Conservation (phyloP, 495 filamentous ascomycete genomes). For the Podospora comata region DNA sequence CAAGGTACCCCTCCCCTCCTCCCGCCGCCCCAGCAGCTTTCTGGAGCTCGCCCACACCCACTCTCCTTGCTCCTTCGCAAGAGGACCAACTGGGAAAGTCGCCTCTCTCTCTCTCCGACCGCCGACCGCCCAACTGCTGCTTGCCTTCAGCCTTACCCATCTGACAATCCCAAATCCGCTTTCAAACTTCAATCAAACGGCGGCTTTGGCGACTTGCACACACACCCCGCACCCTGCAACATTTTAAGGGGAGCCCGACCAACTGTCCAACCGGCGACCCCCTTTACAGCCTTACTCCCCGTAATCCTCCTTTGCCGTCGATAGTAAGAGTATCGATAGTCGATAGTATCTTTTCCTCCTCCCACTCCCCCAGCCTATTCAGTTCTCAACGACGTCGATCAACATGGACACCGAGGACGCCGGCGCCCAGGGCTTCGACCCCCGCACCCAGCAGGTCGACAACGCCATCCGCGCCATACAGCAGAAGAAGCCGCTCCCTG, state of each 20-base stretch:
- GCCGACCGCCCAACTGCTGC: constrained; percentile 28
- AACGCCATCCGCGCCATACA: constrained; percentile 77
- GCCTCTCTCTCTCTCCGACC: constrained; percentile 21
- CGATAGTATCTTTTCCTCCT: background rate
- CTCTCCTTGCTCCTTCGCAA: constrained; percentile 1
- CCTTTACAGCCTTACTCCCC: background rate
- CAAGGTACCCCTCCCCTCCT: constrained; percentile 12
- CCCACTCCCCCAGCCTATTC: background rate
- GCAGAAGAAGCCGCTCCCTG: constrained; percentile 89
- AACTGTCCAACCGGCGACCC: constrained; percentile 7
- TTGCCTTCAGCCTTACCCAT: constrained; percentile 27
- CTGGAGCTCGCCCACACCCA: constrained; percentile 18
- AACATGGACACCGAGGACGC: constrained; percentile 41
- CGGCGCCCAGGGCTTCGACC: constrained; percentile 30
- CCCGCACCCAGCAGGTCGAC: constrained; percentile 52
- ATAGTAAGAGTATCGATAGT: constrained; percentile 5
- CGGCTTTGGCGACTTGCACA: background rate
- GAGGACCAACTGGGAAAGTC: constrained; percentile 15
- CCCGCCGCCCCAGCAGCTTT: constrained; percentile 15
- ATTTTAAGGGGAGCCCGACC: constrained; percentile 10
- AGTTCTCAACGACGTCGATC: constrained; percentile 5
- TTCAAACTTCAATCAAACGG: background rate
- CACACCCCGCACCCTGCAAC: background rate
- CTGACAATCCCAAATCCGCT: background rate
- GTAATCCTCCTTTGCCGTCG: background rate